Percentiles rank a stretch among this genome's conserved stretches.
Evolutionary conservation across 345 rosid genomes (phyloP).

Genomic region (Capsella bursapastoris): DNA sequence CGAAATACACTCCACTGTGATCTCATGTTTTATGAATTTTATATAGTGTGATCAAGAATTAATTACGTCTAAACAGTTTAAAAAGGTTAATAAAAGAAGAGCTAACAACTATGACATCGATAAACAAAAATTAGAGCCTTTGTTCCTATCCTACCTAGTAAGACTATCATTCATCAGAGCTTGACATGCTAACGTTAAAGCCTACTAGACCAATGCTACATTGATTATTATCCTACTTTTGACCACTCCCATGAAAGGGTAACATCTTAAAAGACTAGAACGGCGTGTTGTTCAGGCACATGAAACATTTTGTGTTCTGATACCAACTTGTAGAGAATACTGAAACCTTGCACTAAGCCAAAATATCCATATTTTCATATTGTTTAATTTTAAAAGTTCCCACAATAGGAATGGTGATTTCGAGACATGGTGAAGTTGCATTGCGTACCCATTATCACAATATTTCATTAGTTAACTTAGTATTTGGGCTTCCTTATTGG

Average conservation of each 20-base stretch:
- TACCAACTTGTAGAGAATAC: too few relatives aligned
- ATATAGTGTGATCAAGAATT: background rate
- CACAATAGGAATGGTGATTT: background rate
- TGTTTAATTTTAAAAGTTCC: background rate
- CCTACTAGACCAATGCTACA: too few relatives aligned
- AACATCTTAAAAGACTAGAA: too few relatives aligned
- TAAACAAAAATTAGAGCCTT: background rate
- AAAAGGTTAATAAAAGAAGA: background rate
- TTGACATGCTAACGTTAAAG: too few relatives aligned
- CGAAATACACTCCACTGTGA: constrained; percentile 6
- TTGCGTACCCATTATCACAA: background rate
- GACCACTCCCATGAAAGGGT: too few relatives aligned
- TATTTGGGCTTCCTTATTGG: background rate
- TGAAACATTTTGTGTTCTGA: too few relatives aligned
- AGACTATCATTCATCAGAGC: background rate
- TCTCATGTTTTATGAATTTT: constrained; percentile 16
- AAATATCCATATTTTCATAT: background rate
- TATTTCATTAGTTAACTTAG: background rate
- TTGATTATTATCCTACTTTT: too few relatives aligned
- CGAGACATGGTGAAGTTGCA: background rate
- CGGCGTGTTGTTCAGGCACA: too few relatives aligned
- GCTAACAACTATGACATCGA: background rate
- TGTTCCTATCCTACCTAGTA: background rate
- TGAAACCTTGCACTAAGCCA: background rate
- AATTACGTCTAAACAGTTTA: background rate